phyloP scores from a whole-genome alignment of 495 filamentous ascomycete species.

The Penicillium coprophilum region DNA sequence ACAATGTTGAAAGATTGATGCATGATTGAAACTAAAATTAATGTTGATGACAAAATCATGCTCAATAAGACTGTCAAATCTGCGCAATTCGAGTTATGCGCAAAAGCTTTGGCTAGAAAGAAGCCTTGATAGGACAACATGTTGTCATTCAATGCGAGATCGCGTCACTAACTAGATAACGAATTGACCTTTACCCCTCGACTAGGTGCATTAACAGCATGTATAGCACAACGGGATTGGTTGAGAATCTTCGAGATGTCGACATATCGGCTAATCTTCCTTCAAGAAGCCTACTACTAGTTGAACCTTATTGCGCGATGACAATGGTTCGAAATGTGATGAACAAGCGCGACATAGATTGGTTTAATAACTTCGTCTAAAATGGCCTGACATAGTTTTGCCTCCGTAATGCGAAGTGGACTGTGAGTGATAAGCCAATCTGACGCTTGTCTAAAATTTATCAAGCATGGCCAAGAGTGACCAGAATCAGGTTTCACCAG shows the following conservation, averaged over 20 bases:
- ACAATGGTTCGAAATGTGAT: no score
- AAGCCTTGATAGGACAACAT: background rate
- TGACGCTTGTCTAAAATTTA: background rate
- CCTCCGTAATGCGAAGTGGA: background rate
- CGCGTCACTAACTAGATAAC: background rate
- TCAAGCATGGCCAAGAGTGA: background rate
- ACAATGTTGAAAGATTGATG: no score
- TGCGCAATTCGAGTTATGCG: background rate
- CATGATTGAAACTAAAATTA: background rate
- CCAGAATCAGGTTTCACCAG: background rate
- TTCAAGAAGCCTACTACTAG: no score
- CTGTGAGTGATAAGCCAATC: background rate
- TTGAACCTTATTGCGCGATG: no score
- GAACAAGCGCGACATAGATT: no score
- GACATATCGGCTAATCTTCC: no score
- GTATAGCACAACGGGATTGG: background rate
- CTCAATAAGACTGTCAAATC: background rate
- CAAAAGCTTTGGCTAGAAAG: background rate
- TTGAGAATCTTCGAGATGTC: no score
- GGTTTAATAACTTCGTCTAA: no score
- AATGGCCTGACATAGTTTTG: no score
- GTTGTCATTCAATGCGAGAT: slow-evolving; percentile 1
- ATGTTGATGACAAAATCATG: no score
- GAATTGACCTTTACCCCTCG: background rate
- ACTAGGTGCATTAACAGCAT: no score